A percentile compares a stretch with the other conserved stretches of the same genome.
phyloP scores from a whole-genome alignment of 1,284 basidiomycete genomes.

The Ceratobasidium papillatum region DNA sequence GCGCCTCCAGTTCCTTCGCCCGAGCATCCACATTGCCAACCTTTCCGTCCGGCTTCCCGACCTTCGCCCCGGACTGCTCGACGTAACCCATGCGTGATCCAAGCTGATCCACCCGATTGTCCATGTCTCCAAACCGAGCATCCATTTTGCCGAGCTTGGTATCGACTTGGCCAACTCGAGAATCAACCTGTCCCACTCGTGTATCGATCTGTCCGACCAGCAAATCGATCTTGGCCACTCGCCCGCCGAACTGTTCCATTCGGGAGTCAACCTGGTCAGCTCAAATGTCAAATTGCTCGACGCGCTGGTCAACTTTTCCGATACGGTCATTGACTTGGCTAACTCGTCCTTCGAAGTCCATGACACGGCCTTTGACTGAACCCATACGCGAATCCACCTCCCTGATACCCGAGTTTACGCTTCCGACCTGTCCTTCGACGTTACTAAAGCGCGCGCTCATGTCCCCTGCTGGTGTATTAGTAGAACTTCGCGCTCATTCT shows the following conservation, averaged over 20 bases:
- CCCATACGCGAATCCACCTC: conserved; percentile 11
- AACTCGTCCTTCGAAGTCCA: conserved; percentile 1
- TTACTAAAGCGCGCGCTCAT: conserved; percentile 54
- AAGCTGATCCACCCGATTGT: conserved; percentile 12
- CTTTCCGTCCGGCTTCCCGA: conserved; percentile 11
- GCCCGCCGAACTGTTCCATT: conserved; percentile 16
- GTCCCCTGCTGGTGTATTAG: conserved; percentile 51
- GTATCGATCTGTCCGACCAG: conserved; percentile 12
- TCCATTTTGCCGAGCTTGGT: conserved; percentile 13
- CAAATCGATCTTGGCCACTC: conserved; percentile 17
- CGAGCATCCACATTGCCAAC: conserved; percentile 4
- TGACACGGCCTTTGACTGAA: conserved; percentile 1
- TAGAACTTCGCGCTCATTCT: conserved; percentile 48
- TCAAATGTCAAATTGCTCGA: conserved; percentile 7
- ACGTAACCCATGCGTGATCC: not conserved
- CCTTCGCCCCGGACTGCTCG: conserved; percentile 12
- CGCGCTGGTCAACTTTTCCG: conserved; percentile 6
- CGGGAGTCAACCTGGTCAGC: conserved; percentile 19
- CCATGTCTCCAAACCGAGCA: conserved; percentile 5
- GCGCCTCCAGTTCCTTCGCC: conserved; percentile 27
- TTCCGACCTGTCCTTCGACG: conserved; percentile 9
- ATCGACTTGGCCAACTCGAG: conserved; percentile 22
- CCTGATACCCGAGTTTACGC: not conserved
- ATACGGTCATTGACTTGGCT: conserved; percentile 6
- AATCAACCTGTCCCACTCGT: conserved; percentile 21